These are phyloP conservation scores for Grosmannia penicillata DNA, from an alignment of 2,329 filamentous ascomycete genomes.

Conservation along the genomic window DNA sequence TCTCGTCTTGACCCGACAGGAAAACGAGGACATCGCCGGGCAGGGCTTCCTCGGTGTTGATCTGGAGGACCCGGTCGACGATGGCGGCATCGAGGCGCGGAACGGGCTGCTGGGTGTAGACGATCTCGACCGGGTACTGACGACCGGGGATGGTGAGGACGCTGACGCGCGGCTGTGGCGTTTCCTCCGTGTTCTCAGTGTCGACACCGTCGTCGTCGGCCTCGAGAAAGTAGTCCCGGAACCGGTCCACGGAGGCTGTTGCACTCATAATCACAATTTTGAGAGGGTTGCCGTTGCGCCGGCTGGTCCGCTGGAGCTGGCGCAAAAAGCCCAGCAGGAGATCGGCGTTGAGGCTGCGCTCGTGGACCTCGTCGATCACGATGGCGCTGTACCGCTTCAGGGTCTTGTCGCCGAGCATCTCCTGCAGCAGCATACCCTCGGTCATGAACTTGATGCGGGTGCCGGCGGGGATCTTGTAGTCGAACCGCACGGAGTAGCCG, in stretches of 20 bases:
- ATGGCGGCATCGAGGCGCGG: constrained; percentile 72
- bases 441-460: constrained; percentile 87
- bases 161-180: constrained; percentile 15
- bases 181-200: too few species aligned
- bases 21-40: constrained; percentile 91
- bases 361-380: constrained; percentile 92
- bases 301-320: constrained; percentile 35
- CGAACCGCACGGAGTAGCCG: constrained; percentile 91
- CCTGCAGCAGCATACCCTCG: constrained; percentile 90
- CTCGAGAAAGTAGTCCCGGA: constrained; percentile 55
- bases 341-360: constrained; percentile 88
- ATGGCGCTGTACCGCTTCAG: constrained; percentile 78
- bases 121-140: constrained; percentile 69
- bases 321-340: constrained; percentile 78
- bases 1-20: constrained; percentile 82
- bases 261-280: constrained; percentile 97
- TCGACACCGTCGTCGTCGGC: background rate
- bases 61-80: constrained; percentile 67
- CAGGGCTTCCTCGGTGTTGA: constrained; percentile 77
- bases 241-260: constrained; percentile 72
- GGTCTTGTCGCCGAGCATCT: constrained; percentile 73
- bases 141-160: constrained; percentile 64
- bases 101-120: constrained; percentile 60
- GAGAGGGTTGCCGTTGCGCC: constrained; percentile 52
- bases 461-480: constrained; percentile 68